phyloP scores from a whole-genome alignment of 1,284 basidiomycete genomes.

The Sanghuangporus weigelae region DNA sequence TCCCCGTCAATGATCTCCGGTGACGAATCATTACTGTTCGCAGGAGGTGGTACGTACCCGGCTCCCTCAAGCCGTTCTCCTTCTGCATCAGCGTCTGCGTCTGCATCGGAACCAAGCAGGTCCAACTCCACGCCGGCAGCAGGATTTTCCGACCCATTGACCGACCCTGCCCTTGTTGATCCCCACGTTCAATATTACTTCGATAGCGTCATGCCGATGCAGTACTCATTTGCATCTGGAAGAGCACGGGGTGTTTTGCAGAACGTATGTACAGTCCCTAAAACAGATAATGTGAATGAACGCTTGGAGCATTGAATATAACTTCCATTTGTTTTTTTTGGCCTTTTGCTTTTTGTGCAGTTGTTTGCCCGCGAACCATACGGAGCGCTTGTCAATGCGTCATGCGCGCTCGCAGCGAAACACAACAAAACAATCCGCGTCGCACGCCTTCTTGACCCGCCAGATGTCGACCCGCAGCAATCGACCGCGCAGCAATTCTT shows the following conservation, averaged over 20 bases:
- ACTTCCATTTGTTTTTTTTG: neutral
- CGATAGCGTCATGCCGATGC: constrained; percentile 26
- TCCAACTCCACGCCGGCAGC: constrained; percentile 1
- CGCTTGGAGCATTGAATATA: constrained; percentile 2
- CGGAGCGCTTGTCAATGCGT: constrained; percentile 62
- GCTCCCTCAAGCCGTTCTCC: neutral
- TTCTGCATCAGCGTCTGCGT: neutral
- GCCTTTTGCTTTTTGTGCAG: constrained; percentile 4
- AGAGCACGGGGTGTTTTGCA: constrained; percentile 16
- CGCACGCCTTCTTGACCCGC: constrained; percentile 51
- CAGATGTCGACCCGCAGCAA: constrained; percentile 47
- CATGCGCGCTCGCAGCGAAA: constrained; percentile 69
- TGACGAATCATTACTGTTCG: constrained; percentile 8
- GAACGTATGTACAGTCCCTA: constrained; percentile 17
- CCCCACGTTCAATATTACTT: constrained; percentile 28
- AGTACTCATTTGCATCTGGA: constrained; percentile 23
- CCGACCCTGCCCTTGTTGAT: constrained; percentile 14
- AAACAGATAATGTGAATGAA: constrained; percentile 5
- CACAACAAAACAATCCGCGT: constrained; percentile 60
- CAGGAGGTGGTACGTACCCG: neutral
- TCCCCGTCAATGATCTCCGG: constrained; percentile 8
- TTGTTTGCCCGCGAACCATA: constrained; percentile 44
- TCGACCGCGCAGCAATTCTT: constrained; percentile 62
- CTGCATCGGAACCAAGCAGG: neutral
- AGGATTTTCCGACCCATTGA: constrained; percentile 4